Conservation (phyloP, 179 eudicot species). For the Beta macrorhiza region DNA sequence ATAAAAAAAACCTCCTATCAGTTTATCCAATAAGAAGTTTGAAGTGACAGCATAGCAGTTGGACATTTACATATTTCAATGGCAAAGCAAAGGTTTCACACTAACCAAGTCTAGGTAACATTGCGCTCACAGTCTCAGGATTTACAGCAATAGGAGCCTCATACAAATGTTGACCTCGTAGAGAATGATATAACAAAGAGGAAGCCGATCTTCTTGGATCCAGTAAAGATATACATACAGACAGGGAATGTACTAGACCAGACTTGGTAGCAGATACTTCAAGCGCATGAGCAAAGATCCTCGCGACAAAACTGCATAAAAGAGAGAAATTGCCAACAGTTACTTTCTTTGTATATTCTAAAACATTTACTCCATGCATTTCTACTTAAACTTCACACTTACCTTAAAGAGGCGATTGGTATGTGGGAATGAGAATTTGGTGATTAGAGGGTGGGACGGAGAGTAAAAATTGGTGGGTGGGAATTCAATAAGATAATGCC, state of each 20-base stretch:
- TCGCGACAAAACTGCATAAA: conserved; percentile 69
- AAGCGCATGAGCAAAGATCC: conserved; percentile 84
- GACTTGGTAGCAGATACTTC: conserved; percentile 74
- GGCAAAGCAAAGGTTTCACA: conserved; percentile 7
- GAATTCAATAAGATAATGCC: no score
- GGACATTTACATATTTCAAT: not conserved
- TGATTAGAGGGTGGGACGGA: no score
- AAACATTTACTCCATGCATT: not conserved
- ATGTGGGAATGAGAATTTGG: no score
- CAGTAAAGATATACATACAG: conserved; percentile 89
- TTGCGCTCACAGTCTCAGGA: conserved; percentile 89
- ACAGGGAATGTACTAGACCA: conserved; percentile 74
- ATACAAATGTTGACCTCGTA: conserved; percentile 74
- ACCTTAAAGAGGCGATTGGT: not conserved
- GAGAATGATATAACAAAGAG: conserved; percentile 60
- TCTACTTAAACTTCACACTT: not conserved
- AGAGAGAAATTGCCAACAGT: conserved; percentile 12
- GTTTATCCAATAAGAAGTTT: not conserved
- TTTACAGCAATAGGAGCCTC: conserved; percentile 73
- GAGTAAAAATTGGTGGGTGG: no score
- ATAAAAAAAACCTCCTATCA: not conserved
- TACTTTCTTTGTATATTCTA: not conserved
- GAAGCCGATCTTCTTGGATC: conserved; percentile 86
- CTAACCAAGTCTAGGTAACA: conserved; percentile 97
- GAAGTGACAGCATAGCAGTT: not conserved